Conservation (phyloP, 805 yeast species). For the Wickerhamomyces subpelliculosus region DNA sequence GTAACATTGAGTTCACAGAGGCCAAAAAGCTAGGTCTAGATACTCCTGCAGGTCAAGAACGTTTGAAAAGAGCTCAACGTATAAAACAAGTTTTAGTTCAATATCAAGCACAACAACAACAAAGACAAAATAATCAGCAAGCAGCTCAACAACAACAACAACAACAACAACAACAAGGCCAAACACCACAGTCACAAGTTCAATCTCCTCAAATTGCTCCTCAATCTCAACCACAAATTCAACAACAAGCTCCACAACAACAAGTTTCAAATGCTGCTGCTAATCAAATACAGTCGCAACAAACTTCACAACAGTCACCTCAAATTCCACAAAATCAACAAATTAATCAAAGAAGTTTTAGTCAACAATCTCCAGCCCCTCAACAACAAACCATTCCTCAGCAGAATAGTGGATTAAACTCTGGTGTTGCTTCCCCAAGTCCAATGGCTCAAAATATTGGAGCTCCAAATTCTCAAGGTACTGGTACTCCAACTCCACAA, state of each 20-base stretch:
- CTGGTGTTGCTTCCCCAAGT: slow-evolving; percentile 12
- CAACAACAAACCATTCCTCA: background rate
- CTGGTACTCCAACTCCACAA: slow-evolving; percentile 5
- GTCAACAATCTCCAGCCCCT: background rate
- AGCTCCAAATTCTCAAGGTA: slow-evolving; percentile 2
- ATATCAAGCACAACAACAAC: slow-evolving; percentile 41
- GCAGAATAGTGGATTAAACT: background rate
- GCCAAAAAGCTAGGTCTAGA: slow-evolving; percentile 58
- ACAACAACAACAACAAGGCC: slow-evolving; percentile 19
- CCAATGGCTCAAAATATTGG: slow-evolving; percentile 9
- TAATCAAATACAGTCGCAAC: background rate
- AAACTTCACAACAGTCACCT: background rate
- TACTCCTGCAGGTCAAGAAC: slow-evolving; percentile 56
- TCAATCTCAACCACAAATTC: slow-evolving; percentile 18
- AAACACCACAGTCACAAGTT: slow-evolving; percentile 11
- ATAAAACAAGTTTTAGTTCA: slow-evolving; percentile 54
- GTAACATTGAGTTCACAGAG: slow-evolving; percentile 49
- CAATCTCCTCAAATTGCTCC: slow-evolving; percentile 18
- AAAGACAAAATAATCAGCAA: slow-evolving; percentile 6
- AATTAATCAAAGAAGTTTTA: slow-evolving; percentile 4
- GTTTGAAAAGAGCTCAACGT: slow-evolving; percentile 53
- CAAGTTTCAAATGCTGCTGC: background rate
- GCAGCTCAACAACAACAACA: slow-evolving; percentile 30
- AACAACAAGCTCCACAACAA: slow-evolving; percentile 14
- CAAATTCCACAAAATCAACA: slow-evolving; percentile 4